Percentiles rank a stretch among this genome's conserved stretches.
These are phyloP conservation scores for Mercurialis annua DNA, from an alignment of 345 rosid genomes.

Conservation along the genomic window DNA sequence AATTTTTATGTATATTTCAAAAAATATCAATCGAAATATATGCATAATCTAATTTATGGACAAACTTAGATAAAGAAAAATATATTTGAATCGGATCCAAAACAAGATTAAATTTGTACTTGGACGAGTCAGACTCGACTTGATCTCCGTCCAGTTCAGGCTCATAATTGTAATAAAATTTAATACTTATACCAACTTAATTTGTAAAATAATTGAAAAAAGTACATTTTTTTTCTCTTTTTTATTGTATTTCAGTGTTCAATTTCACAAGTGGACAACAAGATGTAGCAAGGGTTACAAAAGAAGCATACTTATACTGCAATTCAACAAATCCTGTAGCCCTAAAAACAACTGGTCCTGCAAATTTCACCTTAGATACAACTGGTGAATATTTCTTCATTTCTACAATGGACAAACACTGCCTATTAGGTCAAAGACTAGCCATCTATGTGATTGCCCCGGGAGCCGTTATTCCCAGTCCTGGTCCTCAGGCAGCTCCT, in stretches of 20 bases:
- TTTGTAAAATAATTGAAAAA: no score
- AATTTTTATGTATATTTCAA: no score
- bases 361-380: slow-evolving; percentile 6
- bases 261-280: slow-evolving; percentile 26
- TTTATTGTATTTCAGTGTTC: slow-evolving; percentile 22
- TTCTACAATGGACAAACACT: slow-evolving; percentile 22
- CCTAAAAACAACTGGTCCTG: slow-evolving; percentile 13
- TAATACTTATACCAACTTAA: no score
- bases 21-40: no score
- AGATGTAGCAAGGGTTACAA: slow-evolving; percentile 27
- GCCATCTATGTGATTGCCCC: slow-evolving; percentile 13
- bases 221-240: background rate
- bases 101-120: no score
- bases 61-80: no score
- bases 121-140: no score
- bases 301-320: slow-evolving; percentile 18
- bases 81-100: no score
- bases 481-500: slow-evolving; percentile 12
- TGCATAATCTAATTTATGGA: no score
- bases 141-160: no score
- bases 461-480: slow-evolving; percentile 12
- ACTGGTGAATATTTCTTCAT: slow-evolving; percentile 20
- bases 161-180: no score
- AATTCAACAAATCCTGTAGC: slow-evolving; percentile 10
- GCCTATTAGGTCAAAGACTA: slow-evolving; percentile 23